Evolutionary conservation across 148 eudicot genomes (phyloP), one percentile per base, ranked within the genome.

Genomic region (Polygonum aviculare): DNA sequence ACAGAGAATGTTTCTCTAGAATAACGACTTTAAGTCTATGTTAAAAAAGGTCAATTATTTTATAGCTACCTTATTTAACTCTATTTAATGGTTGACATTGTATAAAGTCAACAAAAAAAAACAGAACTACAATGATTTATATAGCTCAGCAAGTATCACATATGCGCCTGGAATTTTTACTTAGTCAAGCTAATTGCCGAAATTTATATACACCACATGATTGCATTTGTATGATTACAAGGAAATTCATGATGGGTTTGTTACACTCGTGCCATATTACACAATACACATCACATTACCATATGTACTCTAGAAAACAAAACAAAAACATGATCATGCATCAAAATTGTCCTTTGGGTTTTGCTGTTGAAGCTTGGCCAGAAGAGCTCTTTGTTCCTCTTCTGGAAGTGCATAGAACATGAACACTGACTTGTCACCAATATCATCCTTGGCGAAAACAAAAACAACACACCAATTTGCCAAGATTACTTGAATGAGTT

Each of bases 401-500:
- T 92, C 89, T 7, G 93, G 78, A 79, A 94, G 84, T 52, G 92
- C 86, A 48, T 94, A 77, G 86, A 87, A 92, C 72, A 88, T 92
- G 88, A 94, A 94, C 35, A 94, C 98, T 8, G 98, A 94, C 81
- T 94, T 94, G 84, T 94, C 98, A 35, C 98, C 98, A 41, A 94
- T 92, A 79, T 94, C 98, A 77, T 94, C 98, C 98, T 94, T 82
- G 51, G 80, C 41, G 35, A 41, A 49, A 50, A 36, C 41, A 41
- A 49, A 50, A 36, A 15, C 35, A 51, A 39, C 14, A 12, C 48
- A 21, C 12, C 19, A 69, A 55, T 2, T 55, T 35, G 72, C 21
- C 18, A 52, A 3, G 19, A 4, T 51, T 19, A 74, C 33, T 7
- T 14, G 14, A 40, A 49, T 73, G 36, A 9, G 26, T 63, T 63